Conservation (phyloP, 169 alveolate genomes). For the Plasmodium inui region DNA sequence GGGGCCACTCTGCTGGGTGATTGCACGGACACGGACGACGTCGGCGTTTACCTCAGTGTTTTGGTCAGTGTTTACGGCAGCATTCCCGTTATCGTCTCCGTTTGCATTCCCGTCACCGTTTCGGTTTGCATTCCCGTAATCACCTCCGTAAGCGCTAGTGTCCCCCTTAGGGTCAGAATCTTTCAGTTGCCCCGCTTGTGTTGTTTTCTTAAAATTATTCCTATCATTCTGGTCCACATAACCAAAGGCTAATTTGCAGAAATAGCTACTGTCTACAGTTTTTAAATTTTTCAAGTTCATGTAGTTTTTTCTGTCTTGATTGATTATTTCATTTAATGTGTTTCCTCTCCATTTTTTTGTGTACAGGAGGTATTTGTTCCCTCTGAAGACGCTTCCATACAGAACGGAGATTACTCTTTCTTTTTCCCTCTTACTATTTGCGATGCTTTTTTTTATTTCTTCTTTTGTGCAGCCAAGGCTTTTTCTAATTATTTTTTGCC, state of each 20-base stretch:
- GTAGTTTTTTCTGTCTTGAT: constrained; percentile 45
- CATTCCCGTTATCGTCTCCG: too few species aligned
- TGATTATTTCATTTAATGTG: constrained; percentile 62
- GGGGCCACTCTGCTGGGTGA: too few species aligned
- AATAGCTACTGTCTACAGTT: constrained; percentile 44
- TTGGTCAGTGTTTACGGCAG: too few species aligned
- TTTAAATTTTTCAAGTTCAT: constrained; percentile 22
- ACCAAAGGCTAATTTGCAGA: constrained; percentile 50
- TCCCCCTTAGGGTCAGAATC: background rate
- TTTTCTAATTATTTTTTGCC: constrained; percentile 55
- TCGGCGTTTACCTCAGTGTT: too few species aligned
- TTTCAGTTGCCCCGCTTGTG: background rate
- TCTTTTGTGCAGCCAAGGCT: constrained; percentile 46
- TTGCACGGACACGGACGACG: too few species aligned
- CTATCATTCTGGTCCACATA: constrained; percentile 19
- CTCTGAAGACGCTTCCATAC: constrained; percentile 66
- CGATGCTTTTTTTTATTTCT: constrained; percentile 28
- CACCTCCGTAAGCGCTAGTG: too few species aligned
- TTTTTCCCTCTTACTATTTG: constrained; percentile 40
- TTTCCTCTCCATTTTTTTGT: constrained; percentile 72
- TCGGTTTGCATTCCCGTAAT: too few species aligned
- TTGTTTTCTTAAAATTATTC: background rate
- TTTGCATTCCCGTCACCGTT: too few species aligned
- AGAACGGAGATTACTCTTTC: constrained; percentile 53
- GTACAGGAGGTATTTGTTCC: constrained; percentile 36